A percentile compares a stretch with the other conserved stretches of the same genome.
Evolutionary conservation across 805 yeast species (phyloP).

Genomic region (Candida bentonensis): DNA sequence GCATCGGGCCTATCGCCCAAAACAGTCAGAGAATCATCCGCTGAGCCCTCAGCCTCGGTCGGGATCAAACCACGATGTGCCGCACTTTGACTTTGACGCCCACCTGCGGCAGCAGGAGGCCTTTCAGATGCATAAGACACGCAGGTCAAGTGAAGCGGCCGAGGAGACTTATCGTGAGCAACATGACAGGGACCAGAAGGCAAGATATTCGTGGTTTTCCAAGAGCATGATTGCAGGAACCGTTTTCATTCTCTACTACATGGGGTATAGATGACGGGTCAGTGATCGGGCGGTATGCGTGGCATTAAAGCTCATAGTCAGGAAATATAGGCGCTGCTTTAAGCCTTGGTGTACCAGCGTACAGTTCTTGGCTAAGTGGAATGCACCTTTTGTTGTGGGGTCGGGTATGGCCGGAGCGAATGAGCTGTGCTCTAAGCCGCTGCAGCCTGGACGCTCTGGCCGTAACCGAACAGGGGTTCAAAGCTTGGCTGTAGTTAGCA

Average conservation of each 20-base stretch:
- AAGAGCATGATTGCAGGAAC: neutral
- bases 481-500: too few relatives aligned
- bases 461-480: too few relatives aligned
- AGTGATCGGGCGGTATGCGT: too few relatives aligned
- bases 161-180: neutral
- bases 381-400: too few relatives aligned
- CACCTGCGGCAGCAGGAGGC: neutral
- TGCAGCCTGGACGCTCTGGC: too few relatives aligned
- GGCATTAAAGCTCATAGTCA: too few relatives aligned
- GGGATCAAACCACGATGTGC: conserved; percentile 19
- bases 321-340: too few relatives aligned
- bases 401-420: too few relatives aligned
- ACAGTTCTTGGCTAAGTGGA: too few relatives aligned
- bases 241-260: neutral
- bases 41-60: conserved; percentile 11
- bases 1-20: neutral
- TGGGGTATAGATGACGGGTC: neutral
- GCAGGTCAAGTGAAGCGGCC: neutral
- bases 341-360: too few relatives aligned
- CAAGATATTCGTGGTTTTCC: neutral
- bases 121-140: neutral
- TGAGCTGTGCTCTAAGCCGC: too few relatives aligned
- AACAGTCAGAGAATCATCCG: conserved; percentile 10
- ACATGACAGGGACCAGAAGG: neutral
- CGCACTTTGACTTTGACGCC: conserved; percentile 23